These are phyloP conservation scores for Tolypocladium cylindrosporum DNA, from an alignment of 2,329 filamentous ascomycete genomes.

Conservation along the genomic window DNA sequence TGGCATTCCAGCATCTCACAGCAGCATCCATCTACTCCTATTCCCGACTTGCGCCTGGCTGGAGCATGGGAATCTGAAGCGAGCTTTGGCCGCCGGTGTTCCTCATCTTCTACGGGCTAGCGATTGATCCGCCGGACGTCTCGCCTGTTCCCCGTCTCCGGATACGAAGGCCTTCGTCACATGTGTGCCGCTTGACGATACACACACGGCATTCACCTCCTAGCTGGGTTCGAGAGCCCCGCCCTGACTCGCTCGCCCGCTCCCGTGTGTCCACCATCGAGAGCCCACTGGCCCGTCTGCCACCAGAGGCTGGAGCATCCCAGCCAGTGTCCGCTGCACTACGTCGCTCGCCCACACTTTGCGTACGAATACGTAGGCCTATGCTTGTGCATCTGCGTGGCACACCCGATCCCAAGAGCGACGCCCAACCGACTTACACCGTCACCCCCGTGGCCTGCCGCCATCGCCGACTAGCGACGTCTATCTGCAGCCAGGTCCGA, in stretches of 20 bases:
- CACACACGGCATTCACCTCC: not conserved
- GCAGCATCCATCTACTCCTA: not conserved
- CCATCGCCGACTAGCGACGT: not conserved
- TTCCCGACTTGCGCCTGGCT: not conserved
- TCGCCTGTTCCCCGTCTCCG: too few relatives aligned
- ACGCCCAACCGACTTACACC: slow-evolving; percentile 6
- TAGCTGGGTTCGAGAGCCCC: not conserved
- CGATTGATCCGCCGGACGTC: too few relatives aligned
- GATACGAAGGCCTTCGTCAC: not conserved
- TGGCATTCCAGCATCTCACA: not conserved
- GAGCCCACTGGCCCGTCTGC: not conserved
- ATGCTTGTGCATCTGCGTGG: not conserved
- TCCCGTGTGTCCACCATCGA: not conserved
- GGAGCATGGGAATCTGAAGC: not conserved
- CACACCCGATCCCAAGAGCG: not conserved
- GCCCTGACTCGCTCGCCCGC: slow-evolving; percentile 3
- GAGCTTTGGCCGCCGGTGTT: not conserved
- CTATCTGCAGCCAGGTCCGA: not conserved
- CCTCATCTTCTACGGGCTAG: not conserved
- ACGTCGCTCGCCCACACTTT: not conserved
- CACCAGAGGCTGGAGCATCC: not conserved
- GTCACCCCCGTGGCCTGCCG: not conserved
- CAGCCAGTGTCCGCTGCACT: not conserved
- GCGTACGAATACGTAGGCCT: not conserved
- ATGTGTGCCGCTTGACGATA: not conserved